Evolutionary conservation across 495 filamentous ascomycete genomes (phyloP).

Genomic region (Talaromyces trachyspermus): DNA sequence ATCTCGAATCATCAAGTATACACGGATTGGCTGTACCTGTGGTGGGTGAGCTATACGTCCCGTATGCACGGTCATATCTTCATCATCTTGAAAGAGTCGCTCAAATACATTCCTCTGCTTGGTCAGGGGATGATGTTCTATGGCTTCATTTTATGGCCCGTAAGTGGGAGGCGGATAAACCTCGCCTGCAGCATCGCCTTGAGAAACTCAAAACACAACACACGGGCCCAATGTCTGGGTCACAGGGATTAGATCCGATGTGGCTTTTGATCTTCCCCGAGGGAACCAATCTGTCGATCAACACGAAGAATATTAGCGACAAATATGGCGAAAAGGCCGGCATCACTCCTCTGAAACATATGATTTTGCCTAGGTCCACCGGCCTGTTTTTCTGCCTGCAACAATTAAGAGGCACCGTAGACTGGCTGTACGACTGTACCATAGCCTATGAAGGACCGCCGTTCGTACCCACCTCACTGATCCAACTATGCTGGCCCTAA

Average conservation of each 20-base stretch:
- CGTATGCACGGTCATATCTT: slow-evolving; percentile 60
- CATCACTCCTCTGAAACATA: slow-evolving; percentile 45
- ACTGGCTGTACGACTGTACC: slow-evolving; percentile 64
- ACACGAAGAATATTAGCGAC: slow-evolving; percentile 47
- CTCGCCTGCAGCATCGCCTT: slow-evolving; percentile 51
- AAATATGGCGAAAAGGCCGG: slow-evolving; percentile 50
- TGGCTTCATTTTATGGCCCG: slow-evolving; percentile 65
- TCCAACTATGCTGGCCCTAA: too few species aligned
- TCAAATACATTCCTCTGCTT: slow-evolving; percentile 57
- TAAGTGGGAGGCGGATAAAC: slow-evolving; percentile 58
- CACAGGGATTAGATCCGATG: slow-evolving; percentile 54
- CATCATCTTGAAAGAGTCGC: slow-evolving; percentile 62
- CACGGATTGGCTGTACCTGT: slow-evolving; percentile 66
- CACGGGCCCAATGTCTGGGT: slow-evolving; percentile 41
- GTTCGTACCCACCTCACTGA: slow-evolving; percentile 32
- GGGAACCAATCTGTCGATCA: slow-evolving; percentile 57
- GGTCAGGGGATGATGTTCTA: slow-evolving; percentile 64
- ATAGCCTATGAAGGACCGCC: slow-evolving; percentile 62
- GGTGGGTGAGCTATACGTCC: slow-evolving; percentile 62
- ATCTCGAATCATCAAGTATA: slow-evolving; percentile 67
- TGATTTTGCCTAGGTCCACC: slow-evolving; percentile 54
- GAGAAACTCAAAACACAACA: slow-evolving; percentile 49
- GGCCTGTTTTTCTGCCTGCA: slow-evolving; percentile 57
- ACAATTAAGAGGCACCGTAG: slow-evolving; percentile 51
- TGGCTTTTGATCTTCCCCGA: slow-evolving; percentile 67